phyloP scores from a whole-genome alignment of 2,329 filamentous ascomycete genomes.

The Fusarium veterinarium region DNA sequence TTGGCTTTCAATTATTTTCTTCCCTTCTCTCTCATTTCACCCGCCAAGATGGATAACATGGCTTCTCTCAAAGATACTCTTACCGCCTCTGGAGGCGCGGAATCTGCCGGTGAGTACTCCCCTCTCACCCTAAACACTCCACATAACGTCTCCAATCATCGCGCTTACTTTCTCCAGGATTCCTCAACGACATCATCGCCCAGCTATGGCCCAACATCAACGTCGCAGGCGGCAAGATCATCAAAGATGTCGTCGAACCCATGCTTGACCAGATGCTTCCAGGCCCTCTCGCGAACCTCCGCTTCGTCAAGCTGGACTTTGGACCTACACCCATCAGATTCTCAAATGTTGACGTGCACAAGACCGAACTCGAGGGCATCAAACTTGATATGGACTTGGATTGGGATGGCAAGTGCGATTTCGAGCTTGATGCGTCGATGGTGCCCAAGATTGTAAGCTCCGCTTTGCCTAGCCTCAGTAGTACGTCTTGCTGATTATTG shows the following conservation, averaged over 20 bases:
- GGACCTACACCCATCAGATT: conserved; percentile 35
- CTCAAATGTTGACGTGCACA: conserved; percentile 43
- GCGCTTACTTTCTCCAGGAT: conserved; percentile 33
- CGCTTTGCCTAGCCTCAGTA: neutral
- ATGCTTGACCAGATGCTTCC: conserved; percentile 42
- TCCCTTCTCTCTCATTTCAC: neutral
- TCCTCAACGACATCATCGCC: conserved; percentile 43
- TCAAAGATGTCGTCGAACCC: conserved; percentile 42
- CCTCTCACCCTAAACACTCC: neutral
- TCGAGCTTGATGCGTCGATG: conserved; percentile 42
- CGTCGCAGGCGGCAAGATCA: conserved; percentile 39
- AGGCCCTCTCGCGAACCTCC: conserved; percentile 36
- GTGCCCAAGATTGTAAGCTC: conserved; percentile 41
- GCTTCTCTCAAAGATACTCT: conserved; percentile 36
- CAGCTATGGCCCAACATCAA: conserved; percentile 46
- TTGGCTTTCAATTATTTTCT: neutral
- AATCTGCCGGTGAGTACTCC: conserved; percentile 37
- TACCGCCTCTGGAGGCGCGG: conserved; percentile 42
- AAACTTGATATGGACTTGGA: conserved; percentile 44
- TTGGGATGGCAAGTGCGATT: conserved; percentile 41
- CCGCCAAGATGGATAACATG: conserved; percentile 40
- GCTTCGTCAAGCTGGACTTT: conserved; percentile 41
- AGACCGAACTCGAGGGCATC: conserved; percentile 37
- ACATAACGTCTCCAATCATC: neutral
- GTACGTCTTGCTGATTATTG: neutral